Conservation (phyloP, 2,329 filamentous ascomycete species). For the Oidium heveae region DNA sequence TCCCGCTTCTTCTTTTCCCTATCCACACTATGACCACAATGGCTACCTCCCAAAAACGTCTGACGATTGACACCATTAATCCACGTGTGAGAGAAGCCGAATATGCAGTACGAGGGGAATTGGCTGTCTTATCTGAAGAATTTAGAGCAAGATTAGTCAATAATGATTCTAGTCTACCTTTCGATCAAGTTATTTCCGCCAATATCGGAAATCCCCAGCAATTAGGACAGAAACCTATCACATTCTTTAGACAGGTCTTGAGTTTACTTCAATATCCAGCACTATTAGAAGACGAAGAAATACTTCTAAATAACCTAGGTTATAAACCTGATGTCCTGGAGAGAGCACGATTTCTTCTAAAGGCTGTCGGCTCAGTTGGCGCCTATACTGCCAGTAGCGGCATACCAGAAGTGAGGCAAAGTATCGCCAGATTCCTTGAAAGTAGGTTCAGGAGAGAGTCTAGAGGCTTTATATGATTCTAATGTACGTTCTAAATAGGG, state of each 20-base stretch:
- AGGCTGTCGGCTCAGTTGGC: conserved; percentile 70
- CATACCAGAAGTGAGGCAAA: conserved; percentile 63
- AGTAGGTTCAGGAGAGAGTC: conserved; percentile 22
- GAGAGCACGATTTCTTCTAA: conserved; percentile 56
- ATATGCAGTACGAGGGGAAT: conserved; percentile 90
- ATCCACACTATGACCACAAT: conserved; percentile 13
- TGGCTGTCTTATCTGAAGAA: conserved; percentile 79
- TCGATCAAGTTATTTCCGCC: conserved; percentile 76
- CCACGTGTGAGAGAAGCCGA: conserved; percentile 63
- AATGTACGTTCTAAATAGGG: conserved; percentile 19
- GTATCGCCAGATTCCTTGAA: conserved; percentile 81
- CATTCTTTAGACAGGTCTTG: conserved; percentile 93
- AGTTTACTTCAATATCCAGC: conserved; percentile 77
- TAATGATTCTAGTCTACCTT: conserved; percentile 37
- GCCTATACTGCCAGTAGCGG: conserved; percentile 92
- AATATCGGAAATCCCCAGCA: conserved; percentile 99
- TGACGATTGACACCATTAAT: conserved; percentile 80
- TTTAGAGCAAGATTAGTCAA: conserved; percentile 51
- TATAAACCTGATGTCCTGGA: conserved; percentile 81
- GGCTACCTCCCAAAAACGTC: conserved; percentile 18
- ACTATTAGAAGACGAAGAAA: conserved; percentile 59
- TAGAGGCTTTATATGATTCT: neutral
- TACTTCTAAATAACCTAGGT: conserved; percentile 47
- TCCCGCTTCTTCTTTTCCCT: too few species aligned
- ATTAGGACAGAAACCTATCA: conserved; percentile 95